Base-by-base conservation (phyloP, 2,329 filamentous ascomycete species). In the Aaosphaeria arxii region DNA sequence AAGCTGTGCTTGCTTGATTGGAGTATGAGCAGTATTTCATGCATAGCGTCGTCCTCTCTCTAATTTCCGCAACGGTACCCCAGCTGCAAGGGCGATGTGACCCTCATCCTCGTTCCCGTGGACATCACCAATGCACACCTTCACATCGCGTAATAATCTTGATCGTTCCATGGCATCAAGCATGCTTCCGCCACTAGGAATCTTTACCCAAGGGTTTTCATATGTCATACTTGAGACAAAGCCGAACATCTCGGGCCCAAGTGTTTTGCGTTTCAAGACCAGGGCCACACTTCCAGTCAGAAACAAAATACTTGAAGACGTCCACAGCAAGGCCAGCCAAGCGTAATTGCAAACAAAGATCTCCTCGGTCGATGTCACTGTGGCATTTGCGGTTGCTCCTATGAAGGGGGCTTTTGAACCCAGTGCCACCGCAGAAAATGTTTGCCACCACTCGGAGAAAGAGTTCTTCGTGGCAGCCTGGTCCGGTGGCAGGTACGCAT, bases 191-290 rank as follows among this genome's bases (percentile, higher is more conserved):
- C 65, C 65, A 2, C 50, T 6, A 0, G 63, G 62, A 1, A 70
- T 46, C 2, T 47, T 59, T 29, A 70, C 28, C 36, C 55, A 64
- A 1, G 57, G 63, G 36, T 70, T 69, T 30, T 71, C 63, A 32
- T 71, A 71, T 0, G 67, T 71, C 63, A 71, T 66, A 45, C 66
- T 69, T 1, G 67, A 43, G 0, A 71, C 67, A 30, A 61, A 70
- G 1, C 67, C 65, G 30, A 71, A 66, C 44, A 71, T 47, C 30
- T 70, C 67, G 0, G 68, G 68, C 0, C 62, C 65, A 3, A 66
- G 51, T 1, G 61, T 67, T 6, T 43, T 51, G 3, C 50, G 41
- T 13, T 70, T 69, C 0, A 71, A 50, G 1, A 66, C 11, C 1
- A 67, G 24, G 1, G 58, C 52, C 1, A 42, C 41, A 0, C 38